A percentile compares a stretch with the other conserved stretches of the same genome.
Evolutionary conservation across 1,139 yeast genomes (phyloP).

Genomic region (Maudiozyma humilis): DNA sequence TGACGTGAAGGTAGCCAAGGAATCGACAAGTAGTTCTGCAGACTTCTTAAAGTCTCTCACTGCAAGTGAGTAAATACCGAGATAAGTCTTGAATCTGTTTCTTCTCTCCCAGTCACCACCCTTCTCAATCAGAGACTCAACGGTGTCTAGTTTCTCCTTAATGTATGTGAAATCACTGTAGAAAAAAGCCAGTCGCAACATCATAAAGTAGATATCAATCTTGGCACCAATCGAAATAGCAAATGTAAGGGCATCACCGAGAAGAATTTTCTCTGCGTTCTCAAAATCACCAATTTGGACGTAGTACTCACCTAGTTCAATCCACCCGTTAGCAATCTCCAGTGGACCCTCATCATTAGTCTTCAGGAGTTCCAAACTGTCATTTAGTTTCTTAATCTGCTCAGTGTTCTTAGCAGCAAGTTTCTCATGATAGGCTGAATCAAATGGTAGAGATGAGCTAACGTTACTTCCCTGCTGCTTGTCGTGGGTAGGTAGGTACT

Average conservation of each 20-base stretch:
- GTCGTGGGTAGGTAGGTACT: slow-evolving; percentile 1
- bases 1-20: slow-evolving; percentile 93
- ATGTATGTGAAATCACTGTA: slow-evolving; percentile 69
- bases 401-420: slow-evolving; percentile 48
- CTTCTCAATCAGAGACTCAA: slow-evolving; percentile 70
- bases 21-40: slow-evolving; percentile 74
- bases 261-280: slow-evolving; percentile 64
- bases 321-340: slow-evolving; percentile 70
- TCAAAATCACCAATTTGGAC: slow-evolving; percentile 73
- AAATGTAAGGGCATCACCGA: slow-evolving; percentile 62
- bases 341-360: slow-evolving; percentile 86
- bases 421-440: slow-evolving; percentile 46
- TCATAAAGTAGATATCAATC: slow-evolving; percentile 75
- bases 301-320: slow-evolving; percentile 80
- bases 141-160: slow-evolving; percentile 65
- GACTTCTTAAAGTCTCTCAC: slow-evolving; percentile 83
- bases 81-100: slow-evolving; percentile 85
- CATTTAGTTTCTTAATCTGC: slow-evolving; percentile 50
- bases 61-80: slow-evolving; percentile 76
- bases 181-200: slow-evolving; percentile 81
- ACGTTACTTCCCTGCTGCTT: slow-evolving; percentile 15
- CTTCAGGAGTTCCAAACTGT: slow-evolving; percentile 63
- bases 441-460: slow-evolving; percentile 37
- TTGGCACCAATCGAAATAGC: slow-evolving; percentile 85
- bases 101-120: slow-evolving; percentile 99